These are phyloP conservation scores for Trichomonas tenax DNA, from an alignment of 208 protist genomes.

Conservation along the genomic window DNA sequence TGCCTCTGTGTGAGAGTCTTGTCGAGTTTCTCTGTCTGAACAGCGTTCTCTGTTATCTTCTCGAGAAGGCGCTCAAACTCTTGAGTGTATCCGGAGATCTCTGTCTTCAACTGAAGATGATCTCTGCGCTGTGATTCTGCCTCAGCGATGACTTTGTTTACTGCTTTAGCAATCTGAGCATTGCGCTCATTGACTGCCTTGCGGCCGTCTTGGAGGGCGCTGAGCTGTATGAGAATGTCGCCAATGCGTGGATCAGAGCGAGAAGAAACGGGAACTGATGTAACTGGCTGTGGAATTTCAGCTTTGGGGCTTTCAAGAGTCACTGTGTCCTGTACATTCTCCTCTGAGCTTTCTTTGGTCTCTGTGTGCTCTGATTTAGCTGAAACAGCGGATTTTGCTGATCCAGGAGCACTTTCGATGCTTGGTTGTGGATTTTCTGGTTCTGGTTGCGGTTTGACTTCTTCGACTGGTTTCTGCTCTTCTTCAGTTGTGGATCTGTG, in stretches of 20 bases:
- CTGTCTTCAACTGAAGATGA: background rate
- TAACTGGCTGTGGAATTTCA: background rate
- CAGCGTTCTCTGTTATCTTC: background rate
- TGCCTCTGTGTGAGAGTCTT: background rate
- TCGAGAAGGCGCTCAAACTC: background rate
- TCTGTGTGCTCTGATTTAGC: background rate
- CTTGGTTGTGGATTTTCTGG: background rate
- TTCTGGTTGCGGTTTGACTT: background rate
- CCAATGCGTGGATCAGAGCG: background rate
- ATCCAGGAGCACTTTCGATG: background rate
- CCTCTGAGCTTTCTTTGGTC: too few species aligned
- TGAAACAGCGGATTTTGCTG: background rate
- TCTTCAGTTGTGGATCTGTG: background rate
- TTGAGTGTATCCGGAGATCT: background rate
- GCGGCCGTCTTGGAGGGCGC: background rate
- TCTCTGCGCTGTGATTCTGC: background rate
- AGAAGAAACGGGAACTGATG: background rate
- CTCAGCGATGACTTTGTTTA: background rate
- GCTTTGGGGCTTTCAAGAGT: background rate
- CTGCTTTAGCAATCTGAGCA: background rate
- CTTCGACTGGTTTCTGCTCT: background rate
- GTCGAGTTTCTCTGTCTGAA: background rate
- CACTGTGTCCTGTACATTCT: too few species aligned
- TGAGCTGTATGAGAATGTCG: background rate
- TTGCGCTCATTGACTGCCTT: background rate